Evolutionary conservation across 2,329 filamentous ascomycete species (phyloP), one percentile per base, ranked within the genome.

Genomic region (Cladosporium sp.): DNA sequence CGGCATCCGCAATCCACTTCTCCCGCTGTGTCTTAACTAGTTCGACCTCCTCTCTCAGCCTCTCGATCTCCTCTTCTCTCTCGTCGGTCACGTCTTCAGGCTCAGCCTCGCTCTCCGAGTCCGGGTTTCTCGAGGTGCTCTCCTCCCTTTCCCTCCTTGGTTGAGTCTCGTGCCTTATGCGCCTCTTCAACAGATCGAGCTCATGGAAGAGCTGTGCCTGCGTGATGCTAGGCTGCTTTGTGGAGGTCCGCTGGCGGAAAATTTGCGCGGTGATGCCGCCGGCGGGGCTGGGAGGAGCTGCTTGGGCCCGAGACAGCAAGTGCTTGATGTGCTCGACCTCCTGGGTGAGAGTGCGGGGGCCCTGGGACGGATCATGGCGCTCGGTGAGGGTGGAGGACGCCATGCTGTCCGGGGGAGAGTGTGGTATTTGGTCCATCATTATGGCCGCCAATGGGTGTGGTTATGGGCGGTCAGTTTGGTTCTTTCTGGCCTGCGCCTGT

Each of bases 1-100:
- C 76, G 8, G 76, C 76, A 28, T 68, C 69, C 65, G 75, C 75
- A n/a, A 78, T 55, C 70, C 74, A 72, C 65, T 73, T 70, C 66
- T 72, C 69, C 64, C 72, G 68, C 58, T 69, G 68, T 62, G 71
- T 70, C 63, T 69, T 70, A 53, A 69, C 71, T 50, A 70, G 66
- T 63, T 60, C 65, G 35, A 74, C 62, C 67, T 73, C 70, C 50
- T 73, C 70, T 29, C 71, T 67, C 23, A 73, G 65, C 33, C 66
- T 69, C 59, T 73, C 71, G 33, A 77, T 53, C 67, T 76, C 73
- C 58, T 73, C 75, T 37, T 76, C 73, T 31, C 70, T 65, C 65
- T 74, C 72, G 52, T 76, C 73, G 7, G 67, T 62, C 23, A 70
- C 68, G 62, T 72, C 72, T 3, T 66, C 67, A 33, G 26, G 62